These are phyloP conservation scores for Curvularia verruculosa DNA, from an alignment of 2,329 filamentous ascomycete genomes.

Conservation along the genomic window DNA sequence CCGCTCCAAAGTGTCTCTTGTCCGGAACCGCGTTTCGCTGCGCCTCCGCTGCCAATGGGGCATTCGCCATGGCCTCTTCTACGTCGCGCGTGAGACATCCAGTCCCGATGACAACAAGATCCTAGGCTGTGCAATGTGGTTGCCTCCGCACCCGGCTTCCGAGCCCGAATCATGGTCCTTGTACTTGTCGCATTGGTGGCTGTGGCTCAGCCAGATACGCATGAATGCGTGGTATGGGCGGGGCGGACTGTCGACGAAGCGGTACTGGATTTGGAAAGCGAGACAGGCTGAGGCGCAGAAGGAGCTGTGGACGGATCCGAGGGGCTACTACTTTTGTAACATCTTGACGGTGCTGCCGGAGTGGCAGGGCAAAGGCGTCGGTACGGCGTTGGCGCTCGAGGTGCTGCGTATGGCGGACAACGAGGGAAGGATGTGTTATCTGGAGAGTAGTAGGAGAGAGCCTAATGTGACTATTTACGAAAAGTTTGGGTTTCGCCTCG, in stretches of 20 bases:
- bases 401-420: conserved; percentile 68
- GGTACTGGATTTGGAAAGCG: conserved; percentile 76
- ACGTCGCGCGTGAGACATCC: conserved; percentile 69
- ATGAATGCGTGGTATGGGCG: conserved; percentile 73
- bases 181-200: conserved; percentile 68
- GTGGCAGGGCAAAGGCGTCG: conserved; percentile 70
- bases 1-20: conserved; percentile 50
- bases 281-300: conserved; percentile 67
- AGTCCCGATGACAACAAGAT: conserved; percentile 57
- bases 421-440: conserved; percentile 69
- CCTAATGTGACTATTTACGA: conserved; percentile 76
- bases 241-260: conserved; percentile 69
- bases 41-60: conserved; percentile 71
- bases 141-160: conserved; percentile 60
- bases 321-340: conserved; percentile 78
- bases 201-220: conserved; percentile 68
- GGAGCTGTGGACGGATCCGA: conserved; percentile 67
- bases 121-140: conserved; percentile 75
- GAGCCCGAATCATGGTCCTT: conserved; percentile 64
- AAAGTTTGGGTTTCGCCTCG: conserved; percentile 69
- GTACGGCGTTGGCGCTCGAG: conserved; percentile 66
- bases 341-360: conserved; percentile 72
- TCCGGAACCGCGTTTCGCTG: conserved; percentile 45
- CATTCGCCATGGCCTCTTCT: conserved; percentile 71
- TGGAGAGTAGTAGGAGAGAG: conserved; percentile 71